Evolutionary conservation across 2,329 filamentous ascomycete genomes (phyloP).

Genomic region (Neonectria neomacrospora): DNA sequence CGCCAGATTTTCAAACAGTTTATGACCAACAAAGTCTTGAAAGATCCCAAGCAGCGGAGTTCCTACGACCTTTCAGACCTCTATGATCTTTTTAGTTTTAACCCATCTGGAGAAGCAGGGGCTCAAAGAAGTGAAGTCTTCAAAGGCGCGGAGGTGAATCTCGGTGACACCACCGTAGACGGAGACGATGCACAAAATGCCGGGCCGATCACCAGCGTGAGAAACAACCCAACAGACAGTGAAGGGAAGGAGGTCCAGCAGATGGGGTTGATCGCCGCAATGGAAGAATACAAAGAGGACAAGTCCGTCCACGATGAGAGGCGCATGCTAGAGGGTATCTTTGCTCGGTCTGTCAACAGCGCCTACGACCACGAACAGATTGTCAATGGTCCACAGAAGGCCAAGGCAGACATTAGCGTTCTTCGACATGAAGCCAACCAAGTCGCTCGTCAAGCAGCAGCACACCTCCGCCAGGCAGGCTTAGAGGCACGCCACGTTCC

Average conservation of each 20-base stretch:
- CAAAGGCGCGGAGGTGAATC: constrained; percentile 79
- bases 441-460: constrained; percentile 81
- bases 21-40: constrained; percentile 93
- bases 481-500: constrained; percentile 78
- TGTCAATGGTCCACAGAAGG: constrained; percentile 77
- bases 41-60: constrained; percentile 91
- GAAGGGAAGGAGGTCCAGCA: constrained; percentile 57
- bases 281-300: constrained; percentile 72
- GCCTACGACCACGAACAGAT: constrained; percentile 94
- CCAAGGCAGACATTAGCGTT: constrained; percentile 79
- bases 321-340: constrained; percentile 88
- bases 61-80: constrained; percentile 91
- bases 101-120: constrained; percentile 61
- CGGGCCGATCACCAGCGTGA: constrained; percentile 25
- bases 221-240: constrained; percentile 19
- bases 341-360: constrained; percentile 88
- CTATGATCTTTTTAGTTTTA: constrained; percentile 85
- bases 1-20: constrained; percentile 99
- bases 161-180: constrained; percentile 32
- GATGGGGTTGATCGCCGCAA: constrained; percentile 69
- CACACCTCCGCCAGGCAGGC: constrained; percentile 77
- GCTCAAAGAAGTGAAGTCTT: constrained; percentile 91
- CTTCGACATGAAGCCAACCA: constrained; percentile 84
- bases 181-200: constrained; percentile 8
- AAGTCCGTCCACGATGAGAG: constrained; percentile 69